A percentile compares a stretch with the other conserved stretches of the same genome.
phyloP scores from a whole-genome alignment of 331 rosid species.

The Dryas integrifolia region DNA sequence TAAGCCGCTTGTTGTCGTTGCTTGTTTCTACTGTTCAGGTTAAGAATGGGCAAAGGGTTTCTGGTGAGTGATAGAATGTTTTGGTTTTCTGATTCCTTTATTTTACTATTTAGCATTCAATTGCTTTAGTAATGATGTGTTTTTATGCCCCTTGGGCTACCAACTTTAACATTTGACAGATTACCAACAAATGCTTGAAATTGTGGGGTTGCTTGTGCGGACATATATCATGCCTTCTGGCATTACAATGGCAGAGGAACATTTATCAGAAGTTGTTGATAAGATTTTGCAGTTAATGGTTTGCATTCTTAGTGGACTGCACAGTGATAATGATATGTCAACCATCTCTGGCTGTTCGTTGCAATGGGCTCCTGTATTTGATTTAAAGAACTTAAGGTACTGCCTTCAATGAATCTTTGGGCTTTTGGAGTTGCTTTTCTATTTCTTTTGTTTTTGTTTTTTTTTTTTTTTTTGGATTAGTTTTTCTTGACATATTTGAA shows the following conservation, averaged over 20 bases:
- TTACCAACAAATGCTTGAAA: conserved; percentile 56
- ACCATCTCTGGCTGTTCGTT: conserved; percentile 55
- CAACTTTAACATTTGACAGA: conserved; percentile 46
- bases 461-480: conserved; percentile 5
- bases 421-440: conserved; percentile 13
- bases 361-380: conserved; percentile 79
- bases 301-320: conserved; percentile 64
- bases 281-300: conserved; percentile 61
- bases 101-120: conserved; percentile 3
- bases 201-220: conserved; percentile 41
- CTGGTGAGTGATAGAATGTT: conserved; percentile 56
- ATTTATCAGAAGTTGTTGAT: conserved; percentile 41
- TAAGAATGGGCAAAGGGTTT: conserved; percentile 48
- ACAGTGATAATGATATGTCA: conserved; percentile 35
- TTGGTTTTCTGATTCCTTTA: conserved; percentile 17
- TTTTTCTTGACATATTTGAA: conserved; percentile 24
- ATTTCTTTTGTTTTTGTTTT: neutral
- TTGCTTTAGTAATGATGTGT: conserved; percentile 10
- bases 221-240: conserved; percentile 43
- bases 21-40: conserved; percentile 52
- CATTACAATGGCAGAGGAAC: conserved; percentile 40
- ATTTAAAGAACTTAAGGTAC: conserved; percentile 54
- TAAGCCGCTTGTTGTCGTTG: conserved; percentile 49
- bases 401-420: conserved; percentile 19
- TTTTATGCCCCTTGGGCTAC: conserved; percentile 16